Percentiles rank a stretch among this genome's conserved stretches.
Conservation (phyloP, 306 rosid species). For the Comarum palustre region DNA sequence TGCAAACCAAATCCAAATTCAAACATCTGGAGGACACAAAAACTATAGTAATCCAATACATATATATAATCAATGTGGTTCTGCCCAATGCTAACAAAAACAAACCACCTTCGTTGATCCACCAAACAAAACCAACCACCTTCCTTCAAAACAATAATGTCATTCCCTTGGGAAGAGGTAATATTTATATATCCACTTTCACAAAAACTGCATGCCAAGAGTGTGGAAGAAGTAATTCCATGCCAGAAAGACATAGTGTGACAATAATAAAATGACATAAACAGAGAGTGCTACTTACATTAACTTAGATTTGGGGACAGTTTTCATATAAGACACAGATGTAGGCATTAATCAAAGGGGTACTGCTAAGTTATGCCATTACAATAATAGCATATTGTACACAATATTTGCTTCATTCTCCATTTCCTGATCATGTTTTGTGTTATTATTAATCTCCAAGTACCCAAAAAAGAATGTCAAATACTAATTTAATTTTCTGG, state of each 20-base stretch:
- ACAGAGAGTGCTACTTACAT: neutral
- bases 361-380: conserved; percentile 17
- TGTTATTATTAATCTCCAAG: neutral
- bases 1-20: too few species aligned
- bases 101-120: neutral
- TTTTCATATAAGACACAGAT: neutral
- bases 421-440: neutral
- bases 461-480: conserved; percentile 25
- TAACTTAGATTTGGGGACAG: neutral
- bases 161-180: conserved; percentile 8
- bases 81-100: too few species aligned
- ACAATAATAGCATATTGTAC: neutral
- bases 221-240: conserved; percentile 17
- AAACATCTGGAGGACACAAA: too few species aligned
- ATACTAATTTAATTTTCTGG: neutral
- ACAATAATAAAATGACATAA: neutral
- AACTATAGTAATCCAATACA: too few species aligned
- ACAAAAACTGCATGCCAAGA: conserved; percentile 7
- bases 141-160: neutral
- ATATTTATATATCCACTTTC: neutral
- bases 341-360: neutral
- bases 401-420: neutral
- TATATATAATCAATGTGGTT: too few species aligned
- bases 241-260: neutral
- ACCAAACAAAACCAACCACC: conserved; percentile 6